Evolutionary conservation across 2,329 filamentous ascomycete genomes (phyloP), one percentile per base, ranked within the genome.

Genomic region (Aspergillus sp.): DNA sequence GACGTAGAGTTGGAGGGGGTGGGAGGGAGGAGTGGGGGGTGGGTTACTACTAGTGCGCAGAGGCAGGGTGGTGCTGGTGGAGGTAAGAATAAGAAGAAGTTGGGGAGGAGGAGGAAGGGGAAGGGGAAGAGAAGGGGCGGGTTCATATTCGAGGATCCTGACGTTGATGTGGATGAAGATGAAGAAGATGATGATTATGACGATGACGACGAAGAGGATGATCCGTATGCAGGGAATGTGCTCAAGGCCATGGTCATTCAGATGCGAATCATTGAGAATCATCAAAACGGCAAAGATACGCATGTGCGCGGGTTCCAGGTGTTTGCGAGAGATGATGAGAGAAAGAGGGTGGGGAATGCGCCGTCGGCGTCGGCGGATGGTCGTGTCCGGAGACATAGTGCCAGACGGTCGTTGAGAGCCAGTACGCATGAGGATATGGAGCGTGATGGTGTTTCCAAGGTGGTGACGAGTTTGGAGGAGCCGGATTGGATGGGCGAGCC

Each of bases 231-330:
- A 70, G 89, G 85, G 43, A 90, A 88, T 69, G 90, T 93, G 1
- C 85, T 98, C 17, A 87, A 93, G 62, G 92, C 91, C 15, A 97
- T 94, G 79, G 87, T 98, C 30, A 84, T 99, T 28, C 93, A 98
- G 76, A 88, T 98, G 71, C 88, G 91, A 67, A 89, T 99, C 52
- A 85, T 94, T 55, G 95, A 98, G 79, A 99, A 99, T 72, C 95
- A 99, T 75, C 95, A 99, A 78, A 99, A 99, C 75, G 95, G 95
- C 65, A 99, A 99, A 76, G 95, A 99, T 74, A 99, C 95, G n/a
- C 95, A 99, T 81, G 85, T 99, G 23, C 85, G 95, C 15, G 94
- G 92, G 2, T 85, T 99, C 75, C 96, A 97, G 79, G 89, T 98
- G 9, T 99, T 88, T 70, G 84, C 86, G 13, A 74, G 72, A 30